Evolutionary conservation across 2,329 filamentous ascomycete species (phyloP), one percentile per base, ranked within the genome.

Genomic region (Daldinia sp.): DNA sequence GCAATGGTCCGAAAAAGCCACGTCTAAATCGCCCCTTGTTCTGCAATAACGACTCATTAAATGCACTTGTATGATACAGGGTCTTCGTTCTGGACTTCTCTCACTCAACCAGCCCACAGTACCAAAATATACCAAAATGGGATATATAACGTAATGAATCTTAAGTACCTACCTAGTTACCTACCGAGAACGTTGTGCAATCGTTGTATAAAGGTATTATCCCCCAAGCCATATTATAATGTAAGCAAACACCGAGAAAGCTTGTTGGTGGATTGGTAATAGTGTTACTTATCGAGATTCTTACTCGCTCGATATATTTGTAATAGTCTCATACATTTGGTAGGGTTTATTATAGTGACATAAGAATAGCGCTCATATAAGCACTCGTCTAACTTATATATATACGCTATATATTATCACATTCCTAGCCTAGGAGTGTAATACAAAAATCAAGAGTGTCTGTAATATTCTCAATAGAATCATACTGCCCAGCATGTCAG

Each of bases 401-500:
- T 54, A 55, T 25, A 39, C 11, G 13, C 15, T 29, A 34, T 41
- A 6, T 13, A 2, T 4, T 5, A 3, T 45, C 13, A 4, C 21
- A n/a, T 27, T 27, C 9, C 8, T 11, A 11, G 13, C 15, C 39
- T 43, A 7, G 39, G 19, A 25, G 4, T 43, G 19, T 11, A 13
- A 43, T 7, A n/a, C 21, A 35, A 48, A 21, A 9, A 5, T 29
- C 10, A 19, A 30, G n/a, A 34, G 8, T 48, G 29, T 17, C 19
- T 9, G 17, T 8, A 2, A 30, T 13, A 48, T 23, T n/a, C 19
- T 4, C 7, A 19, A 35, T 21, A 21, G 15, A 13, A n/a, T 37
- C 21, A 15, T 5, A 3, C 21, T 37, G 34, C 45, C 37, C 37
- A 34, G 47, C 13, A 66, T 66, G 66, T 23, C 61, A n/a, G 66